Evolutionary conservation across 208 protist species (phyloP), one percentile per base, ranked within the genome.

Genomic region (Angomonas deanei): DNA sequence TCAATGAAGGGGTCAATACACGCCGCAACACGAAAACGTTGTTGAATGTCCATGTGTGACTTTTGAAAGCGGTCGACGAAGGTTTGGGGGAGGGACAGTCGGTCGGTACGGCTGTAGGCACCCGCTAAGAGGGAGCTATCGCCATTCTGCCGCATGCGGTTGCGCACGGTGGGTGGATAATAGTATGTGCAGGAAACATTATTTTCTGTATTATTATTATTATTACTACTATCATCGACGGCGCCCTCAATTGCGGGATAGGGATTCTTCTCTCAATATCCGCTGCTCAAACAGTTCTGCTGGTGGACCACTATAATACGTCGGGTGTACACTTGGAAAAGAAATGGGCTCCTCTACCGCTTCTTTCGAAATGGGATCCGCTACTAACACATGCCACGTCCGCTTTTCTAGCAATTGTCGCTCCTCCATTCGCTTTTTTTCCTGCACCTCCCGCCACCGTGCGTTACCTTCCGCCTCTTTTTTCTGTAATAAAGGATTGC

Each of bases 1-100:
- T 85, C 74, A 21, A 94, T 73, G 62, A 81, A 77, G 0, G 88
- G 88, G 66, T 94, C 76, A 10, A 91, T 72, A 42, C 80, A 88
- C 31, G 82, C 50, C 0, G 76, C 73, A 2, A 78, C 59, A 42
- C 52, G 46, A 64, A 80, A 79, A 46, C 75, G 23, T 47, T 78
- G 64, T 1, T 32, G 53, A 21, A 79, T 57, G 6, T 33, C 52
- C 5, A 27, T 5, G 21, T 3, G 5, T 5, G 6, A 6, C 23
- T 53, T 15, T 26, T 27, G 10, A 27, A 11, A 28, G 6, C 10
- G 6, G 23, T 23, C 27, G 21, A 57, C 48, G 13, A 52, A 36
- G 23, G 36, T 42, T 26, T 50, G n/a, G 3, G 50, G 42, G 30
- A 70, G 55, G 33, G 36, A 52, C 60, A 68, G 39, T 33, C 66